These are phyloP conservation scores for Fusarium protoensiforme DNA, from an alignment of 2,329 filamentous ascomycete species.

Conservation along the genomic window DNA sequence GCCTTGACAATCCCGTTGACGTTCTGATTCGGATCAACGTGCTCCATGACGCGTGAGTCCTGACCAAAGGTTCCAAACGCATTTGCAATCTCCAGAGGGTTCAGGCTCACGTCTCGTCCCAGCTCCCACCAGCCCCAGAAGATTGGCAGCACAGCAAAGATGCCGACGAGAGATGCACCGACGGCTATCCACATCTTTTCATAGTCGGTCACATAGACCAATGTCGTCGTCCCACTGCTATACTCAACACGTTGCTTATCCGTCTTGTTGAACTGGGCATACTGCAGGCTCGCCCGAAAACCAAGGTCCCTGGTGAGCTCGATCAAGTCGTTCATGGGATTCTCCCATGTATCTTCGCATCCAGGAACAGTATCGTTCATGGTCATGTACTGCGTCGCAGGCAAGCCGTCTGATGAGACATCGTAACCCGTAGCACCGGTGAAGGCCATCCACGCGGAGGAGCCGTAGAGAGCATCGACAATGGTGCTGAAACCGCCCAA, in stretches of 20 bases:
- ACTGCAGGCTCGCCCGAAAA: constrained; percentile 35
- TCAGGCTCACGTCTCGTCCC: constrained; percentile 35
- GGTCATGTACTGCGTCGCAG: constrained; percentile 33
- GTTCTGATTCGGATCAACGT: constrained; percentile 33
- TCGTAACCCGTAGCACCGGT: constrained; percentile 30
- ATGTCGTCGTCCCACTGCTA: constrained; percentile 16
- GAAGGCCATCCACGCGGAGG: constrained; percentile 23
- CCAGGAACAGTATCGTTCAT: constrained; percentile 15
- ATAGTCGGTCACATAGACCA: constrained; percentile 35
- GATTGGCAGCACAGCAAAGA: constrained; percentile 26
- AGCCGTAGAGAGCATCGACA: constrained; percentile 7
- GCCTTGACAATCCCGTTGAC: constrained; percentile 24
- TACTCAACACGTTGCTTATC: constrained; percentile 28
- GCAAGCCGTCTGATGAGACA: constrained; percentile 6
- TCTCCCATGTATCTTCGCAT: constrained; percentile 24
- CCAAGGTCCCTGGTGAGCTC: constrained; percentile 35
- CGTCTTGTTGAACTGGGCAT: constrained; percentile 29
- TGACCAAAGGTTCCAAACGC: constrained; percentile 31
- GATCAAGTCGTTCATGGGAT: constrained; percentile 38
- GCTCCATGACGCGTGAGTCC: constrained; percentile 29
- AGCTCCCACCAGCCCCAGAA: constrained; percentile 43
- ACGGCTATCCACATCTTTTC: constrained; percentile 35
- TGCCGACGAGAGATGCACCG: constrained; percentile 25
- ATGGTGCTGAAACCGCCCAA: constrained; percentile 33
- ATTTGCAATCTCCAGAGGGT: constrained; percentile 36